phyloP scores from a whole-genome alignment of 129 eudicot species.

The Rutidosis leptorrhynchoides region DNA sequence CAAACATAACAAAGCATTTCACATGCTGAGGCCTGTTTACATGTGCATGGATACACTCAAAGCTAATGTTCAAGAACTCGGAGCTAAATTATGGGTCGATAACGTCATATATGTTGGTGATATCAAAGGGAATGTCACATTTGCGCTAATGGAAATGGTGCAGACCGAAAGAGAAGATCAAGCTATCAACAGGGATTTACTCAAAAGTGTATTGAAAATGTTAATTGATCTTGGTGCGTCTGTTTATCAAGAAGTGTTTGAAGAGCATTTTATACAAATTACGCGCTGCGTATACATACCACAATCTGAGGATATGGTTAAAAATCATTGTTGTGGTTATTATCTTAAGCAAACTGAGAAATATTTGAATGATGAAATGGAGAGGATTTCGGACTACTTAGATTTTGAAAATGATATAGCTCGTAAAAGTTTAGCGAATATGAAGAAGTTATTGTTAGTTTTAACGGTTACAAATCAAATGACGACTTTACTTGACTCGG shows the following conservation, averaged over 20 bases:
- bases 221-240: slow-evolving; percentile 45
- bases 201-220: slow-evolving; percentile 56
- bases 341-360: slow-evolving; percentile 49
- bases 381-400: slow-evolving; percentile 46
- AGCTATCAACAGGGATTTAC: slow-evolving; percentile 45
- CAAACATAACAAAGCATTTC: slow-evolving; percentile 58
- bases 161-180: slow-evolving; percentile 46
- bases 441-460: slow-evolving; percentile 41
- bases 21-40: slow-evolving; percentile 45
- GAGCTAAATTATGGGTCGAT: slow-evolving; percentile 55
- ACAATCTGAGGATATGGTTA: slow-evolving; percentile 49
- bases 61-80: slow-evolving; percentile 55
- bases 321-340: slow-evolving; percentile 51
- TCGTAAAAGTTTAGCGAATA: slow-evolving; percentile 24
- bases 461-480: slow-evolving; percentile 51
- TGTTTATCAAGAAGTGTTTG: slow-evolving; percentile 54
- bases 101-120: slow-evolving; percentile 38
- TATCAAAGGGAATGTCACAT: slow-evolving; percentile 38
- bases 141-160: slow-evolving; percentile 44
- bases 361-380: slow-evolving; percentile 52
- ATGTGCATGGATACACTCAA: slow-evolving; percentile 67
- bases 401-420: slow-evolving; percentile 38
- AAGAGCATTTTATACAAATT: slow-evolving; percentile 51
- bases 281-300: slow-evolving; percentile 35
- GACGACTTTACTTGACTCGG: slow-evolving; percentile 46